Evolutionary conservation across 2,329 filamentous ascomycete species (phyloP).

Genomic region (Malbranchea zuffiana): DNA sequence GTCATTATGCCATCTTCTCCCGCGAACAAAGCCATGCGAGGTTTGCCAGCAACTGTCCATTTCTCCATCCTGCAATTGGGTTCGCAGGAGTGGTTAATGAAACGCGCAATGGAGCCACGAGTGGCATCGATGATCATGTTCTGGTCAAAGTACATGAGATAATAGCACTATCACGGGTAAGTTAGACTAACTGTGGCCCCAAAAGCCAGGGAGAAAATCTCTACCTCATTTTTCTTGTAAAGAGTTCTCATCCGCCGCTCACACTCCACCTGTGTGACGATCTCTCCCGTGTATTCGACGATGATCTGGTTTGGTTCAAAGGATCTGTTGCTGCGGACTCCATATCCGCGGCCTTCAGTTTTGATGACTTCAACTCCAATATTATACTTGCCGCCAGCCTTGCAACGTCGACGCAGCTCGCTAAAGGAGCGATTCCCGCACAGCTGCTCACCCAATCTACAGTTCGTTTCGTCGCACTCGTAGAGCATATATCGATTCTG

Average conservation of each 20-base stretch:
- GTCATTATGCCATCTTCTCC: conserved; percentile 83
- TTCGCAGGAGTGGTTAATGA: conserved; percentile 94
- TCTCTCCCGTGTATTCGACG: conserved; percentile 95
- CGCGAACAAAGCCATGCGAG: conserved; percentile 92
- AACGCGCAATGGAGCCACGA: conserved; percentile 87
- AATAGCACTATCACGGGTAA: conserved; percentile 61
- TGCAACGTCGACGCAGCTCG: conserved; percentile 61
- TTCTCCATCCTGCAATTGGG: conserved; percentile 98
- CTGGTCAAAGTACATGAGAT: conserved; percentile 96
- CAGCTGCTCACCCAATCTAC: conserved; percentile 58
- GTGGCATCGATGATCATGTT: conserved; percentile 98
- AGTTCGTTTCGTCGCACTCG: conserved; percentile 87
- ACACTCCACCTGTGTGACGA: conserved; percentile 89
- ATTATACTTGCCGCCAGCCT: conserved; percentile 72
- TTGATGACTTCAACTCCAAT: conserved; percentile 93
- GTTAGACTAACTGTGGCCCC: conserved; percentile 5
- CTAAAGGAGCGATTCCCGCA: conserved; percentile 87
- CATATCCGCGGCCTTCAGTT: conserved; percentile 77
- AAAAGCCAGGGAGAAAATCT: conserved; percentile 20
- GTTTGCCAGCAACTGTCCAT: conserved; percentile 87
- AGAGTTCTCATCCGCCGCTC: conserved; percentile 85
- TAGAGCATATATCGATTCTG: conserved; percentile 96
- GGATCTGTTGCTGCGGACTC: conserved; percentile 78
- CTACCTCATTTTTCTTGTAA: conserved; percentile 86
- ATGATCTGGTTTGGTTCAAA: conserved; percentile 91